These are phyloP conservation scores for Fusarium fracticaudum DNA, from an alignment of 2,329 filamentous ascomycete genomes.

Conservation along the genomic window DNA sequence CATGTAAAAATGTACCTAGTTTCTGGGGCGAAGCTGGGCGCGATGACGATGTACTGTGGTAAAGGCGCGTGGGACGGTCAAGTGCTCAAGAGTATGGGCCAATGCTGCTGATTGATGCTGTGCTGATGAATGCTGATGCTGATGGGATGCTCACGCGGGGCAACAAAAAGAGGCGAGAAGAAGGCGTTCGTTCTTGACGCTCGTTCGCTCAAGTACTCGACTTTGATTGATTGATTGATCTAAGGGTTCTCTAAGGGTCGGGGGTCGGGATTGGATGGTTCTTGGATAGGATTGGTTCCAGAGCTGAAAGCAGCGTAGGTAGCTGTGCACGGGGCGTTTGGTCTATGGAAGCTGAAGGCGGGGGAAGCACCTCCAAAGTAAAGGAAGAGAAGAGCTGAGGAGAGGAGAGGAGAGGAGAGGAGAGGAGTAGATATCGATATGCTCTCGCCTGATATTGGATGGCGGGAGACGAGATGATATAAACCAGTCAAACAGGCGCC, in stretches of 20 bases:
- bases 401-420: neutral
- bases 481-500: constrained; percentile 2
- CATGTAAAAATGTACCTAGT: constrained; percentile 22
- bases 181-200: constrained; percentile 1
- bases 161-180: constrained; percentile 4
- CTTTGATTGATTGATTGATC: constrained; percentile 2
- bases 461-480: constrained; percentile 11
- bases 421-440: neutral
- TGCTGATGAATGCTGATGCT: constrained; percentile 18
- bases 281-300: constrained; percentile 9
- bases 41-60: constrained; percentile 16
- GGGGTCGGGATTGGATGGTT: neutral
- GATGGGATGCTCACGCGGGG: constrained; percentile 29
- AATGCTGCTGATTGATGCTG: constrained; percentile 15
- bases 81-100: neutral
- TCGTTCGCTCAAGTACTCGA: neutral
- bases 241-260: constrained; percentile 9
- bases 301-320: constrained; percentile 21
- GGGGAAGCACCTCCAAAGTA: constrained; percentile 1
- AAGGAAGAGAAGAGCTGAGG: neutral
- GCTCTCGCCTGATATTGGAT: neutral
- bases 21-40: constrained; percentile 7
- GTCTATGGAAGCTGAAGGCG: constrained; percentile 28
- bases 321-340: constrained; percentile 26
- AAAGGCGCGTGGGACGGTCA: constrained; percentile 7